phyloP scores from a whole-genome alignment of 2,329 filamentous ascomycete species.

The Byssothecium circinans region DNA sequence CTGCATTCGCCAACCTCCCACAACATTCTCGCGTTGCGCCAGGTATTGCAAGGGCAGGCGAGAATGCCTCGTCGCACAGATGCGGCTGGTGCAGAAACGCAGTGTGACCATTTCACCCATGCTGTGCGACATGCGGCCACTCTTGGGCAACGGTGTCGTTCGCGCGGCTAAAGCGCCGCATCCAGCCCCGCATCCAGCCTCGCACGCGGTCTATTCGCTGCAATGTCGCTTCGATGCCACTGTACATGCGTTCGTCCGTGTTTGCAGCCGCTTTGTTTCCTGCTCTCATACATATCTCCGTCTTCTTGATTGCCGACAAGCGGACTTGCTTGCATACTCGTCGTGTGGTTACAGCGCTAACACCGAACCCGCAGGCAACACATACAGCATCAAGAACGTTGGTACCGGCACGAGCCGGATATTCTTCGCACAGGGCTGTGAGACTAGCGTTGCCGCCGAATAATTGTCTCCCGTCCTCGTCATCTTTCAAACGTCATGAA shows the following conservation, averaged over 20 bases:
- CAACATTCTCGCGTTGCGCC: constrained; percentile 15
- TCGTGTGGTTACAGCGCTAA: background rate
- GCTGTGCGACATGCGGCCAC: constrained; percentile 29
- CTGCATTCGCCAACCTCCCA: constrained; percentile 14
- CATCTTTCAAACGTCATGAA: background rate
- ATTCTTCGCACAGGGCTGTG: constrained; percentile 91
- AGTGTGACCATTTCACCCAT: constrained; percentile 19
- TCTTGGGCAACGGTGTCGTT: constrained; percentile 17
- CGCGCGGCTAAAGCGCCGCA: constrained; percentile 19
- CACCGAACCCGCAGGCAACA: constrained; percentile 66
- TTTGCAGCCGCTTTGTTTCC: background rate
- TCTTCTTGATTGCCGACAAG: background rate
- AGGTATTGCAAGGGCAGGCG: constrained; percentile 28
- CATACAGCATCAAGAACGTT: constrained; percentile 87
- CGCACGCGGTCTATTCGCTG: constrained; percentile 11
- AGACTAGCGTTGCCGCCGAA: constrained; percentile 35
- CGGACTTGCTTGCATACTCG: background rate
- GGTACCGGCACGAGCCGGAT: constrained; percentile 71
- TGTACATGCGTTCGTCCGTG: background rate
- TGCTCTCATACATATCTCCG: background rate
- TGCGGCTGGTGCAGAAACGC: constrained; percentile 22
- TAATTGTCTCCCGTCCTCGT: constrained; percentile 1
- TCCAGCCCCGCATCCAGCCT: background rate
- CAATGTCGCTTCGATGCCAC: constrained; percentile 3
- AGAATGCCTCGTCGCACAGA: constrained; percentile 18